phyloP scores from a whole-genome alignment of 1,139 yeast genomes.

The Lodderomyces pseudojiufengensis region DNA sequence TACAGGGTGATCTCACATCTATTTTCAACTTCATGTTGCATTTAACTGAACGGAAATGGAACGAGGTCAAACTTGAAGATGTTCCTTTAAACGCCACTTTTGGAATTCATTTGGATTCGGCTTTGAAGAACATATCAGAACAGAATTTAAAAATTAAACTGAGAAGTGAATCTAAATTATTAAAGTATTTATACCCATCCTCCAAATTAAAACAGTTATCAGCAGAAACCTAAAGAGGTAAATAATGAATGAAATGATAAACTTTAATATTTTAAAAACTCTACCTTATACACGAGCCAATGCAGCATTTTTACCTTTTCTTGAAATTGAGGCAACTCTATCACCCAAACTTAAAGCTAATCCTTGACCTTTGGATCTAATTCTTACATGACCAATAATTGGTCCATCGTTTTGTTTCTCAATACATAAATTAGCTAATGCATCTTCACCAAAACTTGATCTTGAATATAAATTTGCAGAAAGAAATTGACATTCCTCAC shows the following conservation, averaged over 20 bases:
- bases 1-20: conserved; percentile 21
- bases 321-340: conserved; percentile 76
- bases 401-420: conserved; percentile 72
- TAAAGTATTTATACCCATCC: conserved; percentile 13
- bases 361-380: conserved; percentile 97
- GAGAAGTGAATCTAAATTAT: conserved; percentile 14
- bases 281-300: conserved; percentile 11
- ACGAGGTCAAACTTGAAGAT: conserved; percentile 13
- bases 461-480: conserved; percentile 93
- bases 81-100: too few relatives aligned
- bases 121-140: conserved; percentile 21
- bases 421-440: conserved; percentile 91
- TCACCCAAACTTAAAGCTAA: conserved; percentile 94
- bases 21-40: conserved; percentile 13
- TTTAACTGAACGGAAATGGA: conserved; percentile 12
- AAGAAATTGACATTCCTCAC: conserved; percentile 86
- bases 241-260: too few relatives aligned
- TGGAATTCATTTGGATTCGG: conserved; percentile 26
- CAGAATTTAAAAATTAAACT: conserved; percentile 16
- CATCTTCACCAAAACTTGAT: conserved; percentile 96
- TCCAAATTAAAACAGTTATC: not conserved
- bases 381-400: conserved; percentile 91
- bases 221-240: too few relatives aligned
- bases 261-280: too few relatives aligned
- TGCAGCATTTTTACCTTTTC: conserved; percentile 40